Base-by-base conservation (phyloP, 2,329 filamentous ascomycete species). In the Magnaporthiopsis incrustans region DNA sequence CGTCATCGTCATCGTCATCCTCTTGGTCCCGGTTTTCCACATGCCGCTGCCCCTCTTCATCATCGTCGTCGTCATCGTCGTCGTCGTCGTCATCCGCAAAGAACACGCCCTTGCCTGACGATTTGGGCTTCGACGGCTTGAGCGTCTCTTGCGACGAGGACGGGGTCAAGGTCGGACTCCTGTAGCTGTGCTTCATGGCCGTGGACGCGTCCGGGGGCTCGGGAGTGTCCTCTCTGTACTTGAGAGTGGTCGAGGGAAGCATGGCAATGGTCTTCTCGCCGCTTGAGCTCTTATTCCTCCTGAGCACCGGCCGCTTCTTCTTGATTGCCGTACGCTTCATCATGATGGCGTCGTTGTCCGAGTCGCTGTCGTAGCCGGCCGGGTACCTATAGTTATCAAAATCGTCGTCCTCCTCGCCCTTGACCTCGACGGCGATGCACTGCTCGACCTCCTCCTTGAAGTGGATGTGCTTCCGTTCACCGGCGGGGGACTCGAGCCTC, bases 401-500 rank as follows among this genome's bases (percentile, higher is more conserved):
- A 15, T 91, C 87, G 14, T 90, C 86, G 33, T 90, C 86, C 60
- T 93, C 89, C 30, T 89, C 88, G 67, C 90, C 87, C 77, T 96
- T 96, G 69, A 87, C 83, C 44, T 98, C 93, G 38, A 99, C 86
- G 10, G 95, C 95, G 68, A 97, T 97, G 74, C 93, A 97, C 74
- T 98, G 94, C 73, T 93, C 89, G 2, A 99, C 95, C 77, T 94
- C 90, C 72, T 97, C 91, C 73, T 97, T 95, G 75, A 99, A 99
- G 72, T 96, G 91, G 68, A 99, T 98, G 73, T 97, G 94, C 66
- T 88, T 92, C 71, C 87, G 85, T 70, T 89, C 88, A 10, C 84
- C 76, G 78, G 85, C 77, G 65, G 92, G 76, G 73, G 88, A 81
- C 75, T 80, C 70, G 18, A 85, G 68, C n/a, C 89, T 90, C 0